phyloP scores from a whole-genome alignment of 2,329 filamentous ascomycete genomes.

The Onygenales sp. region DNA sequence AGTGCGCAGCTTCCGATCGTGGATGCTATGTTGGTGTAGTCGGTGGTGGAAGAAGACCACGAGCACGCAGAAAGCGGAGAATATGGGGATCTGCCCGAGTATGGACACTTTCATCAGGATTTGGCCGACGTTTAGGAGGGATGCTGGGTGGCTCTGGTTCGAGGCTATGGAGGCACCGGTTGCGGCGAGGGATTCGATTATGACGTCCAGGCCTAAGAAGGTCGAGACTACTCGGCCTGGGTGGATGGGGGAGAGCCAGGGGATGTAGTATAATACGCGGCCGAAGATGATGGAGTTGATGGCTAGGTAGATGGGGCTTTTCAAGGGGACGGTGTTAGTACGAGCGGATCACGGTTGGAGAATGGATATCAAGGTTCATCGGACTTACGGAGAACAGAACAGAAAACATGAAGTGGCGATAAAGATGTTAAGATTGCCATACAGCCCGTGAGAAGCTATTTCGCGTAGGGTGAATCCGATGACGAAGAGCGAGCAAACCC shows the following conservation, averaged over 20 bases:
- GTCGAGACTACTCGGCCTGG: conserved; percentile 51
- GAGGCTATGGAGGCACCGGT: conserved; percentile 41
- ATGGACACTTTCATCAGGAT: conserved; percentile 41
- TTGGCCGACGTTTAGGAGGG: conserved; percentile 33
- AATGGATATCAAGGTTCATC: background rate
- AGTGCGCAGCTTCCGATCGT: conserved; percentile 34
- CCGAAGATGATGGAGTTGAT: conserved; percentile 45
- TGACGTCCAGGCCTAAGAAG: conserved; percentile 44
- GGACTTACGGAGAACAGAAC: conserved; percentile 29
- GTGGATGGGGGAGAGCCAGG: conserved; percentile 43
- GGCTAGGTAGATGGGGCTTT: conserved; percentile 32
- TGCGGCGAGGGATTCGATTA: conserved; percentile 40
- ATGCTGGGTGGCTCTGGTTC: conserved; percentile 26
- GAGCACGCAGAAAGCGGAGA: conserved; percentile 40
- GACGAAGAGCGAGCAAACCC: conserved; percentile 32
- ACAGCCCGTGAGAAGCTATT: conserved; percentile 27
- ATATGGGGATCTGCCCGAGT: conserved; percentile 42
- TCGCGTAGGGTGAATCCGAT: conserved; percentile 29
- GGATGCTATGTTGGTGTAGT: conserved; percentile 27
- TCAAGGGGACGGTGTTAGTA: background rate
- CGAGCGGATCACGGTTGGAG: background rate
- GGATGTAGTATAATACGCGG: conserved; percentile 39
- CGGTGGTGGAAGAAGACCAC: conserved; percentile 38
- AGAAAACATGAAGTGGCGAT: conserved; percentile 32
- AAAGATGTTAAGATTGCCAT: conserved; percentile 26